Conservation (phyloP, 495 filamentous ascomycete species). For the Penicillium lividum region DNA sequence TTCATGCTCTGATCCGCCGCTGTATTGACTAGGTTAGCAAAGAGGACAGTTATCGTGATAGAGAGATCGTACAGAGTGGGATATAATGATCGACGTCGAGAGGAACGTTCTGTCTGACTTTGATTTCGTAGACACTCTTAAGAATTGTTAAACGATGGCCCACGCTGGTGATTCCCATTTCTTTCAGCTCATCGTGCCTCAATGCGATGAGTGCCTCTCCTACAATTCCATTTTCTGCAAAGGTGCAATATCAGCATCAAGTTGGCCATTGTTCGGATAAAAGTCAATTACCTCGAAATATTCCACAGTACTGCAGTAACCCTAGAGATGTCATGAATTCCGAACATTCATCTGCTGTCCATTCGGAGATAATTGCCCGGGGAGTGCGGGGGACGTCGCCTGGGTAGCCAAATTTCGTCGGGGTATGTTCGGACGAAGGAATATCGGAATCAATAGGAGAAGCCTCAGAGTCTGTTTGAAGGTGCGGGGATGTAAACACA, state of each 20-base stretch:
- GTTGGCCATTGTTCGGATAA: not conserved
- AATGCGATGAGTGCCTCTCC: slow-evolving; percentile 88
- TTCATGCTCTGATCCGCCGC: slow-evolving; percentile 89
- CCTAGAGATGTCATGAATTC: slow-evolving; percentile 81
- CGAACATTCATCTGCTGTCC: slow-evolving; percentile 85
- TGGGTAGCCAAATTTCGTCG: slow-evolving; percentile 74
- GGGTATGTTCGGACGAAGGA: slow-evolving; percentile 81
- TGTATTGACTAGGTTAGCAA: slow-evolving; percentile 36
- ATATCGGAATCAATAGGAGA: slow-evolving; percentile 82
- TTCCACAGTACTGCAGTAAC: slow-evolving; percentile 78
- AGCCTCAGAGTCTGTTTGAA: slow-evolving; percentile 74
- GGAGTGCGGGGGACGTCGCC: slow-evolving; percentile 67
- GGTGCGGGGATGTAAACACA: slow-evolving; percentile 68
- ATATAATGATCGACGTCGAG: slow-evolving; percentile 93
- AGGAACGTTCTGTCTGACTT: slow-evolving; percentile 85
- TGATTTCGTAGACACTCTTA: slow-evolving; percentile 92
- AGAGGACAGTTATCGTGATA: not conserved
- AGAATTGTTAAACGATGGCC: slow-evolving; percentile 93
- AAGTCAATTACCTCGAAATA: slow-evolving; percentile 69
- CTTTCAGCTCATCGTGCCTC: slow-evolving; percentile 88
- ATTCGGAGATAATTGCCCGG: slow-evolving; percentile 79
- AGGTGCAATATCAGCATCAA: slow-evolving; percentile 4
- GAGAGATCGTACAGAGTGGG: slow-evolving; percentile 72
- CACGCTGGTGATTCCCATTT: slow-evolving; percentile 89
- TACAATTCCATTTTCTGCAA: slow-evolving; percentile 84